Evolutionary conservation across 2,329 filamentous ascomycete genomes (phyloP).

Genomic region (Colletotrichum eremochloae): DNA sequence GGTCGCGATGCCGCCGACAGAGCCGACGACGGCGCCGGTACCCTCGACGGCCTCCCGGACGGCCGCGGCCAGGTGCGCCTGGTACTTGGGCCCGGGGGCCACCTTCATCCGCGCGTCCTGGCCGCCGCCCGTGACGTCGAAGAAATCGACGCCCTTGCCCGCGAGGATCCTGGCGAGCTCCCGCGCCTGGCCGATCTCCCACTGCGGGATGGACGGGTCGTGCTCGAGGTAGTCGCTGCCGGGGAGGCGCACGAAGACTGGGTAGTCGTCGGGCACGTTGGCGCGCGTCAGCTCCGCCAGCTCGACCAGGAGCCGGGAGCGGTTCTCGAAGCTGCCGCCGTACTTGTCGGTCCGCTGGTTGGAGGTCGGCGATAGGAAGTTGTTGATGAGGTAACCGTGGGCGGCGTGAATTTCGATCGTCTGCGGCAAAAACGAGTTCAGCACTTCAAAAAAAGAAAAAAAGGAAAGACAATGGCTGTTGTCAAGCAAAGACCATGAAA

Average conservation of each 20-base stretch:
- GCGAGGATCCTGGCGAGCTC: slow-evolving; percentile 73
- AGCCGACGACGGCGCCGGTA: slow-evolving; percentile 54
- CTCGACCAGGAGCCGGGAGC: slow-evolving; percentile 55
- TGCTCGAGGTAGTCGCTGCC: slow-evolving; percentile 80
- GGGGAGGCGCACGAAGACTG: slow-evolving; percentile 77
- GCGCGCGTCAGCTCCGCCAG: slow-evolving; percentile 70
- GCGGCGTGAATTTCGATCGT: slow-evolving; percentile 54
- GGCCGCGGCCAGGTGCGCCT: slow-evolving; percentile 74
- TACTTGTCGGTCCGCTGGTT: slow-evolving; percentile 63
- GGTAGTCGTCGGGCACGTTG: slow-evolving; percentile 73
- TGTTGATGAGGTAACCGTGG: slow-evolving; percentile 62
- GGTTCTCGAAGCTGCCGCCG: slow-evolving; percentile 61
- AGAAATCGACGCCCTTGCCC: slow-evolving; percentile 75
- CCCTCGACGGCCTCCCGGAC: slow-evolving; percentile 77
- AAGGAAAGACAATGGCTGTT: neutral
- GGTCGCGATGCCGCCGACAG: slow-evolving; percentile 60
- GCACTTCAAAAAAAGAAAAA: too few species aligned
- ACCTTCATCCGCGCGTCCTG: slow-evolving; percentile 71
- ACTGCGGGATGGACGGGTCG: slow-evolving; percentile 68
- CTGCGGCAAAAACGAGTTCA: neutral
- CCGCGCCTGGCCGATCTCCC: slow-evolving; percentile 73
- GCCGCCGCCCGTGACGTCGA: slow-evolving; percentile 79
- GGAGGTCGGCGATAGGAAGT: slow-evolving; percentile 59
- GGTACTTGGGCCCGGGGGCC: slow-evolving; percentile 73
- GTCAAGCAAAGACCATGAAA: neutral